phyloP scores from a whole-genome alignment of 805 yeast genomes.

The Saccharomycopsis sp. region DNA sequence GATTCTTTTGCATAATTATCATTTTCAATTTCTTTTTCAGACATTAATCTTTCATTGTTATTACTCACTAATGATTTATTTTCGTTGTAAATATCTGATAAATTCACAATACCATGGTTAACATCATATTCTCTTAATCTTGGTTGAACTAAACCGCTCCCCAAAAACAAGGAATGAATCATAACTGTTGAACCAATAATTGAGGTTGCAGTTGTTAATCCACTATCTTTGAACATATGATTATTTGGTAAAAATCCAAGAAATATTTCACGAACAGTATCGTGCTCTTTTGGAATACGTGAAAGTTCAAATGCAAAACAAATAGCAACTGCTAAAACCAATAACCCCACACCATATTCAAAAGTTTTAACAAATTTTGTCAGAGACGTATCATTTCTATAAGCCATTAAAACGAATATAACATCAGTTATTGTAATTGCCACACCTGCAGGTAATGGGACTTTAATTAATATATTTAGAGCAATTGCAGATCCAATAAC shows the following conservation, averaged over 20 bases:
- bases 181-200: slow-evolving; percentile 89
- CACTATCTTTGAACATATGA: slow-evolving; percentile 42
- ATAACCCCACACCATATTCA: slow-evolving; percentile 59
- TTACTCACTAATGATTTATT: too few species aligned
- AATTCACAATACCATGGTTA: slow-evolving; percentile 1
- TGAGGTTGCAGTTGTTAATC: slow-evolving; percentile 66
- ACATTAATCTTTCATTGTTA: too few species aligned
- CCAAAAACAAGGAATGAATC: slow-evolving; percentile 88
- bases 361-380: slow-evolving; percentile 62
- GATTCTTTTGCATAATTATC: slow-evolving; percentile 21
- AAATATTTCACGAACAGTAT: slow-evolving; percentile 38
- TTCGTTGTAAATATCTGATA: too few species aligned
- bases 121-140: slow-evolving; percentile 62
- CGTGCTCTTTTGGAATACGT: slow-evolving; percentile 30
- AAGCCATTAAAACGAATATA: slow-evolving; percentile 69
- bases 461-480: slow-evolving; percentile 58
- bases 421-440: slow-evolving; percentile 74
- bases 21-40: slow-evolving; percentile 11
- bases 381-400: slow-evolving; percentile 66
- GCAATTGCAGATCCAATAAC: slow-evolving; percentile 91
- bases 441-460: slow-evolving; percentile 75
- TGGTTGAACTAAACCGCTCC: slow-evolving; percentile 83
- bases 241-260: slow-evolving; percentile 26
- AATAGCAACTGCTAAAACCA: slow-evolving; percentile 65
- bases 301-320: slow-evolving; percentile 64